These are phyloP conservation scores for Elongisporangium anandrum DNA, from an alignment of 352 stramenopile genomes.

Conservation along the genomic window DNA sequence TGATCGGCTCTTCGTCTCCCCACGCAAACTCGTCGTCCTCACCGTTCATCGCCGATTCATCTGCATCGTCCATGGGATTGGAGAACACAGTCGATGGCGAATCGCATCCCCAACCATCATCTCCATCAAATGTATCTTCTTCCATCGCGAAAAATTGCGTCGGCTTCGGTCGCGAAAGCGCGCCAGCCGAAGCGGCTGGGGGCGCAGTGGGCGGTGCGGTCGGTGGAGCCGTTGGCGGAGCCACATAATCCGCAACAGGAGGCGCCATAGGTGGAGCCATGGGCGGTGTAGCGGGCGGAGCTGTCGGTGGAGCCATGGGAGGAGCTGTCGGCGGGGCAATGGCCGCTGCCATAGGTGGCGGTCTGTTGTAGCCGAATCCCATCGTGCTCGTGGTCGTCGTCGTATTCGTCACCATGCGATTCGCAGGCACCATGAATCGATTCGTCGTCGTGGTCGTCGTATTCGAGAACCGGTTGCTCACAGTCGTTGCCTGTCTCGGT, in stretches of 20 bases:
- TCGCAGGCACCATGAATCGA: not conserved
- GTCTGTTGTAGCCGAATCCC: not conserved
- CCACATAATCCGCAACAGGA: not conserved
- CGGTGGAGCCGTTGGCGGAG: not conserved
- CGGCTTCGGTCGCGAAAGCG: conserved; percentile 12
- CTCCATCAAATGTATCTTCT: conserved; percentile 53
- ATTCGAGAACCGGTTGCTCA: not conserved
- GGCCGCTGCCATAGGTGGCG: not conserved
- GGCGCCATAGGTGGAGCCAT: not conserved
- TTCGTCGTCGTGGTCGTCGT: not conserved
- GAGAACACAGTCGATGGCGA: conserved; percentile 69
- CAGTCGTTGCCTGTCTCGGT: not conserved
- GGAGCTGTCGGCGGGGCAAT: not conserved
- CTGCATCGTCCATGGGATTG: conserved; percentile 21
- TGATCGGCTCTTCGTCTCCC: conserved; percentile 32
- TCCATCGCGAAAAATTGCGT: conserved; percentile 77
- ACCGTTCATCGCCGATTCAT: conserved; percentile 1
- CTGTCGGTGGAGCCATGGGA: not conserved
- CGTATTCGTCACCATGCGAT: not conserved
- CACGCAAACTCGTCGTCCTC: conserved; percentile 40
- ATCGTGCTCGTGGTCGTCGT: not conserved
- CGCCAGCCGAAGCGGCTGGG: not conserved
- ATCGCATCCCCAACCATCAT: conserved; percentile 71
- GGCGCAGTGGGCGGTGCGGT: conserved; percentile 4
- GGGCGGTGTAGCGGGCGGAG: too few species aligned